Conservation (phyloP, 1,139 yeast genomes). For the Zygoascus hellenicus region DNA sequence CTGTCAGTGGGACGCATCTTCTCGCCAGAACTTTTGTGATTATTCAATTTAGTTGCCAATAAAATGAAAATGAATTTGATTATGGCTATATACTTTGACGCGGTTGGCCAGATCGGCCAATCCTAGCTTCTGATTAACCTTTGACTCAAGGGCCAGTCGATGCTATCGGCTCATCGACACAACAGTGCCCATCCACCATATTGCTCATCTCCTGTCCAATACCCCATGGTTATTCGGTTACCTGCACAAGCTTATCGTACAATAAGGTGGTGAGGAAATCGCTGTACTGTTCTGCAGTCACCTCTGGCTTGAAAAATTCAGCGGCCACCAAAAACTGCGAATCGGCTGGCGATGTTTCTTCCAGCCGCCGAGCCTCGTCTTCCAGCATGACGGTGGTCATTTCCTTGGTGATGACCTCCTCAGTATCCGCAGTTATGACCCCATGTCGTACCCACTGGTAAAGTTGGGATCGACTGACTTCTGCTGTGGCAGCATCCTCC, state of each 20-base stretch:
- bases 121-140: too few relatives aligned
- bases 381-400: slow-evolving; percentile 50
- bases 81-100: too few relatives aligned
- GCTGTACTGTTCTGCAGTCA: slow-evolving; percentile 57
- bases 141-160: too few relatives aligned
- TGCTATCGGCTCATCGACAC: too few relatives aligned
- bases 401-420: slow-evolving; percentile 51
- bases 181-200: too few relatives aligned
- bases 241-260: slow-evolving; percentile 25
- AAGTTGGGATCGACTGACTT: slow-evolving; percentile 70
- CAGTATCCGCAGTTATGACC: slow-evolving; percentile 47
- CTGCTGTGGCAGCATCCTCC: slow-evolving; percentile 87
- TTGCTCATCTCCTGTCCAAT: too few relatives aligned
- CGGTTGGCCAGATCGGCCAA: too few relatives aligned
- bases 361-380: slow-evolving; percentile 56
- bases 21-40: too few relatives aligned
- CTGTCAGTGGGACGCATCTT: too few relatives aligned
- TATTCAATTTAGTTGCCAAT: too few relatives aligned
- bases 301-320: slow-evolving; percentile 58
- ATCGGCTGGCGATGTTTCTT: slow-evolving; percentile 46
- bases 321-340: slow-evolving; percentile 48
- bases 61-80: too few relatives aligned
- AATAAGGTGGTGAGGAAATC: slow-evolving; percentile 54
- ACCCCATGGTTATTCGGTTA: background rate
- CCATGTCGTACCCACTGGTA: slow-evolving; percentile 79